Evolutionary conservation across 345 rosid genomes (phyloP), one percentile per base, ranked within the genome.

Genomic region (Syzygium aqueum): DNA sequence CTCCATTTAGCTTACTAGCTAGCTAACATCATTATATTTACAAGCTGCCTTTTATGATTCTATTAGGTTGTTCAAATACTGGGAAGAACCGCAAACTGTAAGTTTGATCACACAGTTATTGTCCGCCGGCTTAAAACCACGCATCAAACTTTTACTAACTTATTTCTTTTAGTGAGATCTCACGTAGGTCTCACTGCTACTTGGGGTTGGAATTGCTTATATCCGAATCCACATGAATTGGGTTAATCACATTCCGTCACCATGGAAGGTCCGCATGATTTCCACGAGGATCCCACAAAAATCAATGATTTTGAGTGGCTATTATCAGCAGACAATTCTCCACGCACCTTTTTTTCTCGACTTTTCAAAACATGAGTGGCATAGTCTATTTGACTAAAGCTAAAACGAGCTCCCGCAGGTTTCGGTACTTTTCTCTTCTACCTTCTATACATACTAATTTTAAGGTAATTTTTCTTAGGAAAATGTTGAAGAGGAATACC

Each of bases 401-500:
- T n/a, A n/a, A 61, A 61, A n/a, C 8, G 8, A 30, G 4, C 4
- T 13, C 28, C 27, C 53, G 19, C 17, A 15, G 53, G 53, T 52
- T 52, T 52, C 17, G 53, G 17, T 14, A 52, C 17, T 61, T 61
- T 27, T 59, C 28, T 61, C 27, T 7, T n/a, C 27, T 61, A 5
- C 11, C 28, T 61, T 27, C 3, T 12, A 27, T 27, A 27, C 28
- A 27, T 5, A 7, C 52, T 8, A 51, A 78, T 5, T 4, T 3
- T 59, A 59, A 59, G 65, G 27, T 5, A 57, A 57, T 25, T 13
- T 59, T 59, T 59, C 67, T 59, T 5, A 61, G 67, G 67, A 61
- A 61, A 61, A 61, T 61, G 30, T 61, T 61, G 73, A 61, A 61
- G 33, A 61, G 77, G 15, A 40, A 40, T 86, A 90, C 92, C 90